Percentiles rank a stretch among this genome's conserved stretches.
Conservation (phyloP, 2,329 filamentous ascomycete species). For the Apiospora malaysiana region DNA sequence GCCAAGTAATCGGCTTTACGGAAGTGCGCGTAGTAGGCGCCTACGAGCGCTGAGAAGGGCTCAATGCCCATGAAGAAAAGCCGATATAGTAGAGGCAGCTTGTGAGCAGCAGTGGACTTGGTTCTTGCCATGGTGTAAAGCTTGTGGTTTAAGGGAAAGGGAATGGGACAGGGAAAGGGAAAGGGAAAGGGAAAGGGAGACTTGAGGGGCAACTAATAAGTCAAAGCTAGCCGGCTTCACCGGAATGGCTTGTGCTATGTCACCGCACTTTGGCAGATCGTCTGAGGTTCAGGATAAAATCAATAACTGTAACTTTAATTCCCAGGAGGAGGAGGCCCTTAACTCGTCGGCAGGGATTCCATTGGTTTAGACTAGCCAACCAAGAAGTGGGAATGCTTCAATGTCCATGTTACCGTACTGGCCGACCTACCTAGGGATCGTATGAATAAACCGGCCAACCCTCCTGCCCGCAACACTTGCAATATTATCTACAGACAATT, state of each 20-base stretch:
- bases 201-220: not conserved
- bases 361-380: not conserved
- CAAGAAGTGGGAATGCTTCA: not conserved
- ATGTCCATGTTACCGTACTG: not conserved
- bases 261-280: not conserved
- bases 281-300: not conserved
- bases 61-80: conserved; percentile 80
- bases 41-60: conserved; percentile 58
- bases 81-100: conserved; percentile 67
- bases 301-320: not conserved
- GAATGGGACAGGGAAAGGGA: too few relatives aligned
- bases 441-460: too few relatives aligned
- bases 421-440: too few relatives aligned
- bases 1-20: conserved; percentile 63
- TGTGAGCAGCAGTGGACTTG: conserved; percentile 35
- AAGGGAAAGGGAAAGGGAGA: too few relatives aligned
- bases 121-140: conserved; percentile 22
- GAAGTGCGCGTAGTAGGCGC: conserved; percentile 59
- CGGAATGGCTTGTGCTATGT: not conserved
- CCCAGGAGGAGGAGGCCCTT: not conserved
- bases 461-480: too few relatives aligned
- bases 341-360: not conserved
- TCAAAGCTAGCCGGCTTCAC: not conserved
- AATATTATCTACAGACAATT: too few relatives aligned
- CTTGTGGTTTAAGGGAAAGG: not conserved